Base-by-base conservation (phyloP, 2,329 filamentous ascomycete genomes). In the Didymella exigua region DNA sequence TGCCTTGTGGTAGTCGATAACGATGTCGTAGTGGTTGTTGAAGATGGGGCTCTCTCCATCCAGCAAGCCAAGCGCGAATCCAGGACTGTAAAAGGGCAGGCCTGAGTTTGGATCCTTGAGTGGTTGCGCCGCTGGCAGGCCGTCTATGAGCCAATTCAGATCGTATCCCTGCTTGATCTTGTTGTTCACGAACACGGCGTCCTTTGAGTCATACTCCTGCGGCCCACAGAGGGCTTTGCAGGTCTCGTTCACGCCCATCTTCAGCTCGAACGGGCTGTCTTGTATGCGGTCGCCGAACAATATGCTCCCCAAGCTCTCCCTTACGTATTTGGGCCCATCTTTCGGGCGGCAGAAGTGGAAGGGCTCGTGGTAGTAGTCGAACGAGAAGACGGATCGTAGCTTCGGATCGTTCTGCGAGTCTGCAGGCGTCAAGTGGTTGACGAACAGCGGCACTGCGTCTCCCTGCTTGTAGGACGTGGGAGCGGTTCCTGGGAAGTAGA, bases 281-380 rank as follows among this genome's bases (percentile, higher is more conserved):
- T 91, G 91, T 78, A 99, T 99, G 52, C 95, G 86, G 78, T 99
- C 95, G 64, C 95, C 95, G 67, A 99, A 99, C 46, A 99, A 78
- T 72, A 99, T 99, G 81, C 93, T 97, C 21, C 95, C 95, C 60
- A 99, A 77, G 61, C 90, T 95, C 78, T 97, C 95, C 34, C 90
- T 88, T 19, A 96, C 86, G 79, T 89, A 84, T 73, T 93, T 76
- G 8, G 92, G 87, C 2, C 91, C 91, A 57, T 82, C 87, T 51
- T 89, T 79, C 2, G 93, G 95, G 65, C 84, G 79, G 77, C 95
- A 99, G 80, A 97, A 96, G 71, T 90, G 87, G 77, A 99, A 96
- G 3, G 84, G 84, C 5, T 87, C 85, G 67, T 95, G 87, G 75
- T 99, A 99, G 81, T 99, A 98, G 77, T 98, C 93, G 82, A 90